Evolutionary conservation across 106 monocot species (phyloP), one percentile per base, ranked within the genome.

Genomic region (Platanthera guangdongensis): DNA sequence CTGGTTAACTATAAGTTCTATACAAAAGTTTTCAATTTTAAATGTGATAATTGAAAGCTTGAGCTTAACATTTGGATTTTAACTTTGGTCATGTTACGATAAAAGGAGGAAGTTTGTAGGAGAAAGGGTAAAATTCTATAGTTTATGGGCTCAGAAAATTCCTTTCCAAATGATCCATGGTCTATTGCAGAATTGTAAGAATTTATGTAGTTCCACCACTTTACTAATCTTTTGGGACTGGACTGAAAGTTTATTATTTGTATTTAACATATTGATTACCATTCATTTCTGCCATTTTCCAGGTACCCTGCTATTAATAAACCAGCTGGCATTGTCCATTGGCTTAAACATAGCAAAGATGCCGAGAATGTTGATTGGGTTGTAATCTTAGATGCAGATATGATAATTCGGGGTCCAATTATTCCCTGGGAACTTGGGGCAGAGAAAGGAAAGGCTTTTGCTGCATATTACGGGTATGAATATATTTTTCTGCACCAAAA

Each of bases 291-390:
- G 39, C 76, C 54, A 21, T 68, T 80, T 68, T 39, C 39, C 83
- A 99, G 99, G 99, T 99, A 99, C 72, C 99, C 99, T 67, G 99
- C 99, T 65, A 90, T 99, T 52, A 94, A 99, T 82, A 99, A 99
- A 79, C 99, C 99, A 57, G 99, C 99, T 64, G 99, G 90, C 19
- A 73, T 99, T 74, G 69, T 90, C 47, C 94, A 99, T 85, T 99
- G 99, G 99, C 87, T 99, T 77, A 80, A 88, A 79, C 76, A 99
- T 79, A 99, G 92, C 75, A 68, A 86, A 85, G 99, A 99, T 81
- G 88, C 94, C 22, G 74, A 92, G 19, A 92, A 90, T 87, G 90
- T 92, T 78, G 99, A 99, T 78, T 99, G 99, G 99, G 92, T 99
- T 85, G 86, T 99, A 70, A 94, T 99, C 74, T 81, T 99, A 77